Evolutionary conservation across 106 monocot genomes (phyloP), one percentile per base, ranked within the genome.

Genomic region (Gastrodia elata): DNA sequence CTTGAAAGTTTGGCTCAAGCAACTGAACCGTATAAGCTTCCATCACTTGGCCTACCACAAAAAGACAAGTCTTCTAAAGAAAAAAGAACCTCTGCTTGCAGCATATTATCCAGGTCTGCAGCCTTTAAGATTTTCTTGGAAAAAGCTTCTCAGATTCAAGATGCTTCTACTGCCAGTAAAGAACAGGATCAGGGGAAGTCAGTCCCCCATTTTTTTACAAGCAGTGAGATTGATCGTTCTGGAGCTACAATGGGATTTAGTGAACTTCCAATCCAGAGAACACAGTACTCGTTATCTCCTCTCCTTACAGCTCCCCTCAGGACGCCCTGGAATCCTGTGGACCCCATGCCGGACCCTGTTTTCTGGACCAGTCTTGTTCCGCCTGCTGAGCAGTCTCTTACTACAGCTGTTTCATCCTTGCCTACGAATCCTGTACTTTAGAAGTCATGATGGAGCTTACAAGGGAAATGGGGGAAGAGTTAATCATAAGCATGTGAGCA

Each of bases 61-160:
- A 79, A 82, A 44, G 73, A 38, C 72, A 88, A 88, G 70, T 72
- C 85, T 28, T 27, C 27, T 25, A n/a, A n/a, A n/a, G 61, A 76
- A 32, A 65, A 64, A 43, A 52, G 69, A 32, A 56, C 89, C 15
- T 88, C 96, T 7, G 88, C 90, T 33, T 90, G 84, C 38, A 73
- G 61, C 70, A 88, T 97, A 22, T 74, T 97, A 77, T 86, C 97
- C 36, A 78, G 61, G 38, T 97, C 97, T 70, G 76, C 75, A 22
- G 86, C 93, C 65, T 97, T 90, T 79, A 97, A 90, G 70, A 90
- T 80, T 68, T 88, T 93, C 55, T 57, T 83, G 36, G 82, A 90
- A 2, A 91, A 77, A 56, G 64, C 77, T 55, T 77, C 84, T 49
- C 86, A 90, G 79, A 76, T 79, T 13, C 64, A 71, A 42, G 87